Evolutionary conservation across 2,329 filamentous ascomycete species (phyloP), one percentile per base, ranked within the genome.

Genomic region (Diaporthe ilicicola): DNA sequence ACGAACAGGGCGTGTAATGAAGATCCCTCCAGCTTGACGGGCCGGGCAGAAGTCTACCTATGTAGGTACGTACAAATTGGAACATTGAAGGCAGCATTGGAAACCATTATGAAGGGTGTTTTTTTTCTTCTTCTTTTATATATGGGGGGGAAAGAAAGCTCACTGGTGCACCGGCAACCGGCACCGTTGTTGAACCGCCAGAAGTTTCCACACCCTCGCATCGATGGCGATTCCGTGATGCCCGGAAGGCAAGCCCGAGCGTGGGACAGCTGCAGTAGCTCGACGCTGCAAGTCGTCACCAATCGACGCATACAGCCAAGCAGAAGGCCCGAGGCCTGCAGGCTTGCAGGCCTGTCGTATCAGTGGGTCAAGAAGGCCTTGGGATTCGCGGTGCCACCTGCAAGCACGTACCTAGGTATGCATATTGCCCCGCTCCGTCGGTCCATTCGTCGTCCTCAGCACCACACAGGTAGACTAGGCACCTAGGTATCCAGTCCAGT

Each of bases 271-370:
- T 67, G 65, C 65, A 67, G 39, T 46, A 48, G 39, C 44, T n/a
- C 51, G 8, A 17, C 42, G 64, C 51, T 67, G 51, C 19, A 54
- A 24, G 32, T 55, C 39, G 51, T 67, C 19, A 22, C 53, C 50
- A 27, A 50, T 42, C 15, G 53, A 59, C 54, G 39, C 9, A 46
- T 34, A 17, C 39, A 46, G 39, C n/a, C 53, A 68, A 29, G 24
- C 22, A 50, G 29, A 24, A 56, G 29, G 27, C 53, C 56, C 53
- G 29, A 56, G 42, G 37, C 39, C 27, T 67, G 65, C 53, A 56
- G 42, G 42, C 42, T n/a, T 68, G 65, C 53, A 68, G 42, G 42
- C 55, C 12, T 17, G 53, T 68, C 65, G 42, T 59, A 68, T 68
- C 53, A 68, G 65, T 50, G 27, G 44, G 48, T 12, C 15, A 48